phyloP scores from a whole-genome alignment of 2,329 filamentous ascomycete genomes.

The Eurotiales sp. region DNA sequence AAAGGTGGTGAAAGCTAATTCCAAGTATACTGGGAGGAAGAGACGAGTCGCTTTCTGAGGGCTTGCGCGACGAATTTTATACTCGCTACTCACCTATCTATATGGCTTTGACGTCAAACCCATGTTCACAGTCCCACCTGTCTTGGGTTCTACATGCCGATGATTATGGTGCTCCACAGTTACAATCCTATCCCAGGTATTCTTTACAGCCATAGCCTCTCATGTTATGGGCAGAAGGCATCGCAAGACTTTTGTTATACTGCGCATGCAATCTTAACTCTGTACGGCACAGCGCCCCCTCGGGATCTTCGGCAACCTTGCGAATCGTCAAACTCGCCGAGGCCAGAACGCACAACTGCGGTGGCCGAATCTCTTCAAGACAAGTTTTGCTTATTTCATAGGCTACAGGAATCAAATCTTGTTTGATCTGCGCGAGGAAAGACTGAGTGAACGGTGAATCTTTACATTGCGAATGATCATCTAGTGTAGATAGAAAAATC shows the following conservation, averaged over 20 bases:
- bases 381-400: no score
- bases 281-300: no score
- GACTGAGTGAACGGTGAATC: not conserved
- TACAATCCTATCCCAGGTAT: not conserved
- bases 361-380: no score
- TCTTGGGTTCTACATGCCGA: no score
- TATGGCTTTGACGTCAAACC: no score
- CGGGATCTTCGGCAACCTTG: no score
- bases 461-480: not conserved
- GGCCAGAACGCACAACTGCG: no score
- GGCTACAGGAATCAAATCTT: not conserved
- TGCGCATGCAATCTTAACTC: not conserved
- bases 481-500: not conserved
- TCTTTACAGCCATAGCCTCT: not conserved
- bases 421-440: no score
- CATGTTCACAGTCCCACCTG: no score
- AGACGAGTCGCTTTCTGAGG: slow-evolving; percentile 70
- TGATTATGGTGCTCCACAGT: not conserved
- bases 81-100: not conserved
- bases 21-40: slow-evolving; percentile 92
- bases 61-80: not conserved
- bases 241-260: not conserved
- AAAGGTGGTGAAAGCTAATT: slow-evolving; percentile 86
- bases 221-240: not conserved
- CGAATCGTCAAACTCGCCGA: no score